phyloP scores from a whole-genome alignment of 1,284 basidiomycete genomes.

The Cerrena zonata region DNA sequence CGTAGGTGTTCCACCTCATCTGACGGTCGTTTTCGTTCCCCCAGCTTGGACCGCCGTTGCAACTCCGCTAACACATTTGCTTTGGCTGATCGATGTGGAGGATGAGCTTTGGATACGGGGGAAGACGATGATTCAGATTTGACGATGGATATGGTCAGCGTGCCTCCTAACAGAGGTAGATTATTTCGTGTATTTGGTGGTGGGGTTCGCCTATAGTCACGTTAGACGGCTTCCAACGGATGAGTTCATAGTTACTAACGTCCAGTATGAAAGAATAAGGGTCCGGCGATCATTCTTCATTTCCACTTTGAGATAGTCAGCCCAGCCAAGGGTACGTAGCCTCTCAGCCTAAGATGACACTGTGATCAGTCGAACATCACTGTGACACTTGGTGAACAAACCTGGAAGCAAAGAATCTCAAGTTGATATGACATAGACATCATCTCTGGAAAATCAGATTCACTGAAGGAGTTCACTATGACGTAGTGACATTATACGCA shows the following conservation, averaged over 20 bases:
- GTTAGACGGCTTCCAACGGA: background rate
- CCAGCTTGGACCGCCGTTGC: conserved; percentile 57
- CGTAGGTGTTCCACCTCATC: conserved; percentile 63
- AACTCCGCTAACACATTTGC: conserved; percentile 54
- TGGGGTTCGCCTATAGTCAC: conserved; percentile 46
- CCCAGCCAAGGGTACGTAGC: conserved; percentile 74
- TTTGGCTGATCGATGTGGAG: conserved; percentile 38
- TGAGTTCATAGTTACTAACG: conserved; percentile 46
- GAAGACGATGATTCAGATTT: background rate
- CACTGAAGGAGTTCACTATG: background rate
- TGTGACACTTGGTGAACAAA: conserved; percentile 22
- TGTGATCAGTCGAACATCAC: background rate
- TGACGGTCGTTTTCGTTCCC: conserved; percentile 41
- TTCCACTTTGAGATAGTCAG: conserved; percentile 58
- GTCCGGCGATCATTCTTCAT: conserved; percentile 61
- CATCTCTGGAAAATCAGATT: conserved; percentile 49
- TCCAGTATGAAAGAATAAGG: conserved; percentile 69
- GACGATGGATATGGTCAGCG: conserved; percentile 44
- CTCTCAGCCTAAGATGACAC: conserved; percentile 49
- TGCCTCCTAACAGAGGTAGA: conserved; percentile 54
- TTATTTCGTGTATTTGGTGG: conserved; percentile 31
- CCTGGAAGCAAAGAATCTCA: conserved; percentile 77
- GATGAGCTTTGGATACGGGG: conserved; percentile 27
- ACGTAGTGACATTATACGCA: conserved; percentile 43
- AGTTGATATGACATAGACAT: conserved; percentile 82